phyloP scores from a whole-genome alignment of 768 basidiomycete genomes.

The Steccherinum ochraceum region DNA sequence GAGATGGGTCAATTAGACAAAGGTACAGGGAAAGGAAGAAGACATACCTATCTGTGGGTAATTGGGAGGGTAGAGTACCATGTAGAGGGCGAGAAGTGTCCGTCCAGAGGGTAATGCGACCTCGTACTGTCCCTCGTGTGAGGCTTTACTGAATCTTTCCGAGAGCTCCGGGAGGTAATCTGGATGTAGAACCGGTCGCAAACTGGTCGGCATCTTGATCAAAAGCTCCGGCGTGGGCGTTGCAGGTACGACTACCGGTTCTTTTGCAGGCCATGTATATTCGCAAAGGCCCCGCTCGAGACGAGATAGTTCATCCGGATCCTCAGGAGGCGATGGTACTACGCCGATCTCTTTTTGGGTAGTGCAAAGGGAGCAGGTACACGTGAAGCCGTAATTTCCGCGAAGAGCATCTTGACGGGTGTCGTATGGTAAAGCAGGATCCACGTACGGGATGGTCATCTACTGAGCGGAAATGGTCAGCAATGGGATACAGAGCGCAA shows the following conservation, averaged over 20 bases:
- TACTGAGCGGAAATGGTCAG: conserved; percentile 20
- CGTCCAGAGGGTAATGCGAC: conserved; percentile 48
- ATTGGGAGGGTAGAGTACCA: conserved; percentile 63
- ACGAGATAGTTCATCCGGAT: conserved; percentile 11
- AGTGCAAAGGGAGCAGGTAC: conserved; percentile 52
- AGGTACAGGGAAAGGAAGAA: not conserved
- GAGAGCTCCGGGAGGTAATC: conserved; percentile 52
- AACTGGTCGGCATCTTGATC: conserved; percentile 29
- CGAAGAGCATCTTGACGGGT: conserved; percentile 53
- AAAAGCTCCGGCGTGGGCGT: conserved; percentile 4
- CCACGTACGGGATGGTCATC: conserved; percentile 73
- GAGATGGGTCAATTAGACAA: not conserved
- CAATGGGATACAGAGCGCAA: not conserved
- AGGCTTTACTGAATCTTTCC: conserved; percentile 59
- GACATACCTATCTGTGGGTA: conserved; percentile 77
- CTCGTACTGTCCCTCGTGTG: conserved; percentile 57
- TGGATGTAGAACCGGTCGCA: conserved; percentile 47
- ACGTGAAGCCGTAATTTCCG: conserved; percentile 63
- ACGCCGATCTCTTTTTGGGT: conserved; percentile 32
- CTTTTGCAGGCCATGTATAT: conserved; percentile 18
- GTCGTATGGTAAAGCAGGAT: conserved; percentile 61
- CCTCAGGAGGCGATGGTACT: conserved; percentile 34
- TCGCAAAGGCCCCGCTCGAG: conserved; percentile 26
- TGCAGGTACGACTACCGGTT: conserved; percentile 6
- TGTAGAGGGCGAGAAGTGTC: conserved; percentile 59